phyloP scores from a whole-genome alignment of 768 basidiomycete species.

The Suillus hirtellus region DNA sequence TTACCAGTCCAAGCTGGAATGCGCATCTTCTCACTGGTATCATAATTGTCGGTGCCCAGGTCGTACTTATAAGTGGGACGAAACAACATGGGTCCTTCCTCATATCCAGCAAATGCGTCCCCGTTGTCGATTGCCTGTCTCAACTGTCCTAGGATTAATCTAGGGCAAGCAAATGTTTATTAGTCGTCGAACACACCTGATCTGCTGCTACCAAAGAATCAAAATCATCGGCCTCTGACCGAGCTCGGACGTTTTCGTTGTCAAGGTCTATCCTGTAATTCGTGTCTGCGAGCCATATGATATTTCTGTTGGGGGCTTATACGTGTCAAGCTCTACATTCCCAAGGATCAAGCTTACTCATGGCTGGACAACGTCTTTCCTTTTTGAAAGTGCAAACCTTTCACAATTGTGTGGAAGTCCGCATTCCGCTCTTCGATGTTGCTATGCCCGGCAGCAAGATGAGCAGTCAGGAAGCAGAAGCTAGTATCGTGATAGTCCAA shows the following conservation, averaged over 20 bases:
- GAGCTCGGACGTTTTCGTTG: constrained; percentile 74
- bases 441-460: constrained; percentile 92
- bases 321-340: constrained; percentile 8
- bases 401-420: constrained; percentile 86
- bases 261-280: constrained; percentile 93
- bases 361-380: constrained; percentile 89
- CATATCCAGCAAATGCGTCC: constrained; percentile 79
- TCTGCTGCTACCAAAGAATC: constrained; percentile 79
- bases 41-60: constrained; percentile 80
- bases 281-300: constrained; percentile 93
- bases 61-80: constrained; percentile 94
- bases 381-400: constrained; percentile 82
- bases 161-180: constrained; percentile 6
- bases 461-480: constrained; percentile 94
- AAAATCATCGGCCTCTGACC: constrained; percentile 64
- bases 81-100: constrained; percentile 91
- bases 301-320: constrained; percentile 57
- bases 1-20: constrained; percentile 97
- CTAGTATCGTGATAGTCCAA: constrained; percentile 89
- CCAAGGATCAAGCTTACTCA: constrained; percentile 58
- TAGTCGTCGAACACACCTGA: constrained; percentile 58
- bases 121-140: constrained; percentile 67
- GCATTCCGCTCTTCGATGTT: constrained; percentile 90
- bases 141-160: constrained; percentile 47
- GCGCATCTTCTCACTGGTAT: constrained; percentile 94